Base-by-base conservation (phyloP, 2,329 filamentous ascomycete genomes). In the Ascochyta pisi region DNA sequence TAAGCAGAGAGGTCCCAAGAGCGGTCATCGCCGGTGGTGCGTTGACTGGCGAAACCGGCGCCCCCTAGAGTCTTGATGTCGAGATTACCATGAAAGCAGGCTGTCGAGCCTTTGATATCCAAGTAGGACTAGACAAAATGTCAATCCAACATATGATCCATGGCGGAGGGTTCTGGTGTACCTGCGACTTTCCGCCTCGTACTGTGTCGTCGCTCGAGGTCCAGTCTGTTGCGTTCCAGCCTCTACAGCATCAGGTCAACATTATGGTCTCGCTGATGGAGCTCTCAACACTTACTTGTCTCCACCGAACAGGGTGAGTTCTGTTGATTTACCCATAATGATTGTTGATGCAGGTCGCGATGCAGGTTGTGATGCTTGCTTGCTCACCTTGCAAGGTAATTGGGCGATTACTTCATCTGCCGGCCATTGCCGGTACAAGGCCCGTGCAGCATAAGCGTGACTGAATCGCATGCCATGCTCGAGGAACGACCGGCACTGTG, bases 31-130 rank as follows among this genome's bases (percentile, higher is more conserved):
- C 75, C 75, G 3, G 80, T 82, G 4, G 88, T 92, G 42, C 88
- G 84, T 71, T 94, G 91, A 4, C 88, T 91, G 9, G 91, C 91
- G 70, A 96, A 95, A 5, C 91, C 91, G 0, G 91, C 91, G 27
- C 90, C 90, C 24, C 90, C 90, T 0, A 95, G 84, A 0, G 89
- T 86, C 49, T 82, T 83, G 60, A 88, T 91, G 75, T 95, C 90
- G 19, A 95, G 82, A 23, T 80, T 79, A 2, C 91, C 91, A 61
- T 84, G 77, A 76, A 93, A 92, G 8, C 72, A 74, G 4, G 82
- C 84, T 4, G 70, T 73, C 3, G 69, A 62, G 9, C 58, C 62
- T 19, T 71, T 73, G 34, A 73, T 72, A 16, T 78, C 76, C 13
- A 84, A 71, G 70, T 76, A 82, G 51, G 74, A 88, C 86, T 39